Conservation (phyloP, 768 basidiomycete genomes). For the Ramaria sp. region DNA sequence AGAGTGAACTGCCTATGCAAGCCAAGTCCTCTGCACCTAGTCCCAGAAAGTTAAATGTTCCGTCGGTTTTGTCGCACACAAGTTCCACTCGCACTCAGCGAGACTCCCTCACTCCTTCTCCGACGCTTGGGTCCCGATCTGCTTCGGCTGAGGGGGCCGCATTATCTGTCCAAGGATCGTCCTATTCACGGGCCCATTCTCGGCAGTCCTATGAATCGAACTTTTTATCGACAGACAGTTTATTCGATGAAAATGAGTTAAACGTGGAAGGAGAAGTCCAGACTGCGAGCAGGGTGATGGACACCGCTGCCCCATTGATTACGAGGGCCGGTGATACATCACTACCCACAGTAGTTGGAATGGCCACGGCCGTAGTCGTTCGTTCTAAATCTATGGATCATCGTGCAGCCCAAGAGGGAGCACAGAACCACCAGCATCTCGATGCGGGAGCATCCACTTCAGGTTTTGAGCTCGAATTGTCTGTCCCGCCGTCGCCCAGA, state of each 20-base stretch:
- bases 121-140: neutral
- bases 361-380: neutral
- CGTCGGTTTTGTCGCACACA: neutral
- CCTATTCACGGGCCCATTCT: neutral
- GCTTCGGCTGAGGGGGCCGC: neutral
- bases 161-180: neutral
- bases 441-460: neutral
- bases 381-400: neutral
- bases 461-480: neutral
- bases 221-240: neutral
- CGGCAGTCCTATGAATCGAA: neutral
- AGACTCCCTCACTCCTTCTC: conserved; percentile 1
- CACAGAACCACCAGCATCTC: neutral
- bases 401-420: neutral
- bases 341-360: neutral
- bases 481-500: neutral
- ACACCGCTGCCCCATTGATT: neutral
- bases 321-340: neutral
- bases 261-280: neutral
- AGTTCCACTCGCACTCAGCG: conserved; percentile 4
- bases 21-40: neutral
- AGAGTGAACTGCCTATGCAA: neutral
- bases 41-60: neutral
- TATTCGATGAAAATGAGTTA: neutral
- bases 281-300: neutral